A percentile compares a stretch with the other conserved stretches of the same genome.
Conservation (phyloP, 2,329 filamentous ascomycete species). For the Colletotrichum orbiculare region DNA sequence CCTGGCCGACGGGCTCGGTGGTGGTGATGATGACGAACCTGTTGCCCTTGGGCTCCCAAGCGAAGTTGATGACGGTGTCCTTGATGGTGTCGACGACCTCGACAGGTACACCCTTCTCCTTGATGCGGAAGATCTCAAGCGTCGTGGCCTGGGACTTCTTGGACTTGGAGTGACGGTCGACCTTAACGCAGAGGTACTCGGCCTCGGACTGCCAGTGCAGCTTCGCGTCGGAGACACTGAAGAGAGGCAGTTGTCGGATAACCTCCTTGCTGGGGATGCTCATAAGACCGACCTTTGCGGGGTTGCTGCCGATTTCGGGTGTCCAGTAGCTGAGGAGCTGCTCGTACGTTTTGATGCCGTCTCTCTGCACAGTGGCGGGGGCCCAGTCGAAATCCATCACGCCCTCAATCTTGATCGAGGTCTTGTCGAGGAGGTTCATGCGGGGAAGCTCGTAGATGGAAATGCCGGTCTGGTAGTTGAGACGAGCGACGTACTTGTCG, state of each 20-base stretch:
- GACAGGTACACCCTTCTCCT: conserved; percentile 97
- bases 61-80: conserved; percentile 99
- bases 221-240: conserved; percentile 98
- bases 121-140: conserved; percentile 96
- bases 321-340: conserved; percentile 99
- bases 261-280: conserved; percentile 94
- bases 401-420: conserved; percentile 94
- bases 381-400: conserved; percentile 99
- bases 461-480: conserved; percentile 89
- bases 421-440: conserved; percentile 92
- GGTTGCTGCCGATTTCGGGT: conserved; percentile 96
- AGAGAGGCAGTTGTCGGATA: conserved; percentile 93
- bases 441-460: conserved; percentile 89
- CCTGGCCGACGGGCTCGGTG: conserved; percentile 80
- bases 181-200: conserved; percentile 96
- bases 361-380: conserved; percentile 82
- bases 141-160: conserved; percentile 98
- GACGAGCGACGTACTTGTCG: conserved; percentile 94
- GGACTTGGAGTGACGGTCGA: conserved; percentile 97
- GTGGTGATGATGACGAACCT: conserved; percentile 97
- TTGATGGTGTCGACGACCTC: conserved; percentile 98
- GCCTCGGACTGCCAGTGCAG: conserved; percentile 98
- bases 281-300: conserved; percentile 97
- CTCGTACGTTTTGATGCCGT: conserved; percentile 90
- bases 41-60: conserved; percentile 98